Evolutionary conservation across 345 rosid genomes (phyloP), one percentile per base, ranked within the genome.

Genomic region (Salix koriyanagi): DNA sequence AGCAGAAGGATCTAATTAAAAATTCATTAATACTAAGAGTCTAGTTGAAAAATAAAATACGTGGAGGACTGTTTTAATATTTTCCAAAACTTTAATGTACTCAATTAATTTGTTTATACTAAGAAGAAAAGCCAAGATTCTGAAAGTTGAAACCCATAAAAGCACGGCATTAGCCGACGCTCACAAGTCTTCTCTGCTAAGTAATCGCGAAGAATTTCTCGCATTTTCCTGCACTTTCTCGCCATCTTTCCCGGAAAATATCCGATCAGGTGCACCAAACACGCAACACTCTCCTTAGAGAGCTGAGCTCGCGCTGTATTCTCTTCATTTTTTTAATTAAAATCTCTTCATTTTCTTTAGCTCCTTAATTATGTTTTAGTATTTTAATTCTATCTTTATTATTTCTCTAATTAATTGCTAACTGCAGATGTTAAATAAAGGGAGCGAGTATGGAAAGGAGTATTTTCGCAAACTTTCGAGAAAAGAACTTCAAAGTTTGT

Each of bases 401-500:
- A 12, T 46, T 46, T 26, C 15, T 36, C 58, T 52, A n/a, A 32
- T 56, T 56, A 23, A n/a, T 18, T n/a, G 11, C 13, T n/a, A 58
- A 23, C 10, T 58, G 13, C 25, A 58, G 62, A 58, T 58, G 62
- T 8, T 58, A 58, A 58, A 58, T 58, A 58, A 58, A 25, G 62
- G 23, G 25, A 78, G 76, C 79, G 83, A 87, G 87, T 89, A 94
- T 81, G 84, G 75, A 69, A 80, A 77, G 70, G 85, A 85, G n/a
- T 87, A 70, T 75, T 86, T 75, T 75, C 73, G 72, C 15, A 77
- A 79, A 16, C 90, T 84, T 77, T 82, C 97, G 14, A 81, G 96
- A 85, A 91, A 86, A 87, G 93, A 91, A 81, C 96, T 93, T 75
- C 93, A 90, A 69, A 86, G 84, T 83, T 73, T 90, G 76, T 91